Evolutionary conservation across 2,329 filamentous ascomycete genomes (phyloP).

Genomic region (Orbilia quercus): DNA sequence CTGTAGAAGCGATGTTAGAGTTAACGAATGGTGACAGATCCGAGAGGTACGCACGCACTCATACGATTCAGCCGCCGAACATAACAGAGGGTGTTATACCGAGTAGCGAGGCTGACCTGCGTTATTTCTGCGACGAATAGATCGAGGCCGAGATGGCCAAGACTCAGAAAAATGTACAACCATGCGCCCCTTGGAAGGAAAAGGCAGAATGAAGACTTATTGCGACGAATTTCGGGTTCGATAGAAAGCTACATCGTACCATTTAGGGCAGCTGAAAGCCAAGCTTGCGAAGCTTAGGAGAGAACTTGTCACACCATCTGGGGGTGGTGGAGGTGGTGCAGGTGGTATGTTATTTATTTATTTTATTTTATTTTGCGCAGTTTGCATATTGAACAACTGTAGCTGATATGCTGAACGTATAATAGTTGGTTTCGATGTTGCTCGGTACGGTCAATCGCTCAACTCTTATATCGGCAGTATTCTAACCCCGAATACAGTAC

Average conservation of each 20-base stretch:
- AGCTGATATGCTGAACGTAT: background rate
- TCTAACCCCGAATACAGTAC: constrained; percentile 69
- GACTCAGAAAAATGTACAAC: constrained; percentile 83
- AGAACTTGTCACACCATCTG: constrained; percentile 86
- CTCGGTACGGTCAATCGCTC: constrained; percentile 62
- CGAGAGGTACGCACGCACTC: constrained; percentile 53
- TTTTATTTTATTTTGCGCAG: too few species aligned
- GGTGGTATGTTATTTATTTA: constrained; percentile 70
- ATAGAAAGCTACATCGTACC: constrained; percentile 85
- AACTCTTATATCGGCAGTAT: background rate
- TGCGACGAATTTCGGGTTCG: background rate
- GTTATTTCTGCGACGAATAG: constrained; percentile 10
- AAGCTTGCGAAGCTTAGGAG: constrained; percentile 98
- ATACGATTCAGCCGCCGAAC: background rate
- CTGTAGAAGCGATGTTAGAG: constrained; percentile 95
- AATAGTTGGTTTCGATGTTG: constrained; percentile 90
- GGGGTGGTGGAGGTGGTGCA: constrained; percentile 83
- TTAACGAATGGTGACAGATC: constrained; percentile 65
- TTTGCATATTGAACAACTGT: constrained; percentile 25
- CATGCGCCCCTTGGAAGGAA: background rate
- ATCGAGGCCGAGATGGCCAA: constrained; percentile 78
- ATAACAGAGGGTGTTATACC: too few species aligned
- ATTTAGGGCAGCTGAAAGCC: constrained; percentile 95
- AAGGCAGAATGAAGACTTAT: constrained; percentile 17
- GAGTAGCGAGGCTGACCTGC: constrained; percentile 15